Conservation (phyloP, 805 yeast genomes). For the Candida stauntonica region DNA sequence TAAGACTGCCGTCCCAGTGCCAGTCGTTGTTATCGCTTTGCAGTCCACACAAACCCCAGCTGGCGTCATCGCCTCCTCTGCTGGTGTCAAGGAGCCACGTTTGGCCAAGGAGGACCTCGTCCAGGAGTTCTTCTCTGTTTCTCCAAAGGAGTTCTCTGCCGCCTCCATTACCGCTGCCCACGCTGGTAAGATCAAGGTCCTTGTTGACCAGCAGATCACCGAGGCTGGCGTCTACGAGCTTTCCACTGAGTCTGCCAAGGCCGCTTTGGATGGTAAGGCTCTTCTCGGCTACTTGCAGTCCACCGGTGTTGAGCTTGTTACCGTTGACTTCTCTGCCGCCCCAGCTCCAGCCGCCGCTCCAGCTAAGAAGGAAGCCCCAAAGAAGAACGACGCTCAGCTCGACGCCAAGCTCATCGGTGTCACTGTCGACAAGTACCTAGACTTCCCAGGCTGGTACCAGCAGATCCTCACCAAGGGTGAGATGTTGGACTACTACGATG, state of each 20-base stretch:
- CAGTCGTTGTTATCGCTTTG: conserved; percentile 76
- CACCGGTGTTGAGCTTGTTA: conserved; percentile 46
- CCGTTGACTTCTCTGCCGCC: conserved; percentile 51
- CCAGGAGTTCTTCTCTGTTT: conserved; percentile 50
- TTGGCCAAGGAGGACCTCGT: conserved; percentile 81
- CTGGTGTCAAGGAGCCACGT: conserved; percentile 79
- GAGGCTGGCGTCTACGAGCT: conserved; percentile 36
- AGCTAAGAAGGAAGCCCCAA: conserved; percentile 22
- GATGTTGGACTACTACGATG: conserved; percentile 97
- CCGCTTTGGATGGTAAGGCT: conserved; percentile 43
- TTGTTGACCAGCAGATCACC: conserved; percentile 45
- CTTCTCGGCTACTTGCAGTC: conserved; percentile 43
- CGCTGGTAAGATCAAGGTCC: conserved; percentile 55
- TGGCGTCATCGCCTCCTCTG: conserved; percentile 56
- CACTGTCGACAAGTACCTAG: conserved; percentile 87
- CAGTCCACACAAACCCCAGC: conserved; percentile 68
- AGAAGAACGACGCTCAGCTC: conserved; percentile 43
- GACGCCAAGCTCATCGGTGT: conserved; percentile 94
- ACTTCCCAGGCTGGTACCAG: conserved; percentile 96
- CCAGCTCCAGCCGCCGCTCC: conserved; percentile 30
- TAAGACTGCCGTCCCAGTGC: conserved; percentile 72
- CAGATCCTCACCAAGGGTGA: conserved; percentile 96
- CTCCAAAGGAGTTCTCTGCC: conserved; percentile 59
- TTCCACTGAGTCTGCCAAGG: conserved; percentile 49
- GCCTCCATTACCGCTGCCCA: conserved; percentile 43